Conservation (phyloP, 257 asterid genomes). For the Salvia miltiorrhiza region DNA sequence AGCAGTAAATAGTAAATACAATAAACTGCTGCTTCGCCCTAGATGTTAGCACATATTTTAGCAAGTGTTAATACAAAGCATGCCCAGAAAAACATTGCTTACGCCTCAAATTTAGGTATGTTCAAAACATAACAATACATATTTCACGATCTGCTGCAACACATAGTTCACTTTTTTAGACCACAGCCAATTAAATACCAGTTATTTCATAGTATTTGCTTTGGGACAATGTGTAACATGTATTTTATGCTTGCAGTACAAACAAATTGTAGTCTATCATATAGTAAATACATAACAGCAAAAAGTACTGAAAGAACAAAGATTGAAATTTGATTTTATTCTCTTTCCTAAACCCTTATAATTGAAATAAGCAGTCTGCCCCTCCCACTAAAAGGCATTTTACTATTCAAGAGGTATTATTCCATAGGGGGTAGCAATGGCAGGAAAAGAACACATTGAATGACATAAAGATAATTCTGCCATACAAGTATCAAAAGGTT, state of each 20-base stretch:
- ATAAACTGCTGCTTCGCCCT: background rate
- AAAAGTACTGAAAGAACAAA: too few relatives aligned
- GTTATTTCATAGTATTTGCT: constrained; percentile 1
- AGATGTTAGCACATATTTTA: background rate
- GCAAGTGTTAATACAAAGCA: background rate
- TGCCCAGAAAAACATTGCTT: background rate
- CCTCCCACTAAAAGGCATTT: too few relatives aligned
- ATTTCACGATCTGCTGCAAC: background rate
- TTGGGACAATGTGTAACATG: background rate
- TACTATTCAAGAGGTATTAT: too few relatives aligned
- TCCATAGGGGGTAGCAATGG: background rate
- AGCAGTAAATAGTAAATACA: background rate
- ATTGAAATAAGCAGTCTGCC: too few relatives aligned
- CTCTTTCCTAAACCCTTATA: too few relatives aligned
- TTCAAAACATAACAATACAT: background rate
- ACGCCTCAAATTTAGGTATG: background rate
- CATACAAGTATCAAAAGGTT: background rate
- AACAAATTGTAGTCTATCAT: background rate
- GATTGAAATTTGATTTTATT: too few relatives aligned
- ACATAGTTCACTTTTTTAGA: background rate
- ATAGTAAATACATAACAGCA: too few relatives aligned
- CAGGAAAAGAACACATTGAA: background rate
- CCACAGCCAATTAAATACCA: background rate
- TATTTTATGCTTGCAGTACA: background rate
- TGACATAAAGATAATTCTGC: background rate